Conservation (phyloP, 768 basidiomycete genomes). For the Collybiopsis confluens region DNA sequence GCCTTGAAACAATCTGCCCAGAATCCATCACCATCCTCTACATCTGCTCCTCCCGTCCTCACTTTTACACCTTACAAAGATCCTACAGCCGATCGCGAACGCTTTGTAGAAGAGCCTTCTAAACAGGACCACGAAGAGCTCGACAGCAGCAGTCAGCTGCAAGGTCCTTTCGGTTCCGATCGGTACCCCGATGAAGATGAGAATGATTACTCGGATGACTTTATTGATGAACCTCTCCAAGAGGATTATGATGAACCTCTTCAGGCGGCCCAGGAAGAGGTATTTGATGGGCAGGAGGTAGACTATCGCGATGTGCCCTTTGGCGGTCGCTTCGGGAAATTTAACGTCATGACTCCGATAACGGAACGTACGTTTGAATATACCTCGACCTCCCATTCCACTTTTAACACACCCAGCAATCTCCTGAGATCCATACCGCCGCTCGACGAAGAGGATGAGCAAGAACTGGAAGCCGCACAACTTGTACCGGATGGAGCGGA, state of each 20-base stretch:
- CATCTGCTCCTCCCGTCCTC: slow-evolving; percentile 23
- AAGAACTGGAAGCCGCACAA: slow-evolving; percentile 15
- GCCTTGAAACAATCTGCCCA: slow-evolving; percentile 35
- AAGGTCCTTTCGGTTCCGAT: slow-evolving; percentile 23
- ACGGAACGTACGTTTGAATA: slow-evolving; percentile 92
- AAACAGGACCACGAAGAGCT: slow-evolving; percentile 19
- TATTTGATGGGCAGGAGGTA: slow-evolving; percentile 25
- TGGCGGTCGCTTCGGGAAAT: slow-evolving; percentile 73
- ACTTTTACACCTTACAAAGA: slow-evolving; percentile 37
- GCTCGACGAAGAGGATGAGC: slow-evolving; percentile 23
- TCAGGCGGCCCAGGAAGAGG: slow-evolving; percentile 14
- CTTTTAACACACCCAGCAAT: slow-evolving; percentile 37
- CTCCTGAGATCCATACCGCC: slow-evolving; percentile 11
- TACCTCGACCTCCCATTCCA: slow-evolving; percentile 54
- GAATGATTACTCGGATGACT: slow-evolving; percentile 16
- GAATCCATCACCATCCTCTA: slow-evolving; percentile 33
- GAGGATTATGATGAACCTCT: slow-evolving; percentile 30
- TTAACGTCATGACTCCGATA: slow-evolving; percentile 97
- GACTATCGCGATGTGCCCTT: slow-evolving; percentile 49
- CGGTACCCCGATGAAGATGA: slow-evolving; percentile 28
- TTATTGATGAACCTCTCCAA: slow-evolving; percentile 21
- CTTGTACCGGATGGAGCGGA: slow-evolving; percentile 32
- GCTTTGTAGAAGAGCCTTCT: slow-evolving; percentile 12
- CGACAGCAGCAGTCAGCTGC: slow-evolving; percentile 28
- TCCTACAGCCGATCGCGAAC: slow-evolving; percentile 7